phyloP scores from a whole-genome alignment of 2,329 filamentous ascomycete genomes.

The Neopestalotiopsis clavispora region DNA sequence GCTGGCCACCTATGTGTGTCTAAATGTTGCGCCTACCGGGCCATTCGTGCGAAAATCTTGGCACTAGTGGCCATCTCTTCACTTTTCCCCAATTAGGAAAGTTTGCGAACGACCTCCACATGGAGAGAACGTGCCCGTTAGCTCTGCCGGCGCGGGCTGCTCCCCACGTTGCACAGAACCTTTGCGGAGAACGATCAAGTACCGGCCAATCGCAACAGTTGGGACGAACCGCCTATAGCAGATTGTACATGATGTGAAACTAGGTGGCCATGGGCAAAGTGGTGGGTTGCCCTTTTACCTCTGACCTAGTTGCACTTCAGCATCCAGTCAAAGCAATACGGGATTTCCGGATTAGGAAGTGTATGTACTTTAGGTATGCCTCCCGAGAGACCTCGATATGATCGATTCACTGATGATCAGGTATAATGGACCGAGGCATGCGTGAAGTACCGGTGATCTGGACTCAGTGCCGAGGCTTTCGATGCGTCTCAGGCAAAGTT shows the following conservation, averaged over 20 bases:
- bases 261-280: not conserved
- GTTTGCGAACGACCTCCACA: conserved; percentile 1
- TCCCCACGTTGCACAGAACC: not conserved
- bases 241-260: not conserved
- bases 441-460: not conserved
- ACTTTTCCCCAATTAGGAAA: not conserved
- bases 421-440: not conserved
- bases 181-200: not conserved
- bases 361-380: not conserved
- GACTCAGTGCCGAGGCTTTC: not conserved
- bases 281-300: not conserved
- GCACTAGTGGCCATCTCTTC: not conserved
- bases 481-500: not conserved
- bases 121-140: not conserved
- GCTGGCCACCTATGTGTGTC: not conserved
- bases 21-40: not conserved
- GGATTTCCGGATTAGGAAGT: not conserved
- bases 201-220: not conserved
- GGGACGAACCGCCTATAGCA: not conserved
- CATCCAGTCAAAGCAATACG: not conserved
- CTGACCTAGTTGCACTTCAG: not conserved
- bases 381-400: not conserved
- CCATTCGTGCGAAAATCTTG: not conserved
- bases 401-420: too few relatives aligned
- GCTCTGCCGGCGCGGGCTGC: not conserved